These are phyloP conservation scores for Pythium oligandrum DNA, from an alignment of 352 stramenopile species.

Conservation along the genomic window DNA sequence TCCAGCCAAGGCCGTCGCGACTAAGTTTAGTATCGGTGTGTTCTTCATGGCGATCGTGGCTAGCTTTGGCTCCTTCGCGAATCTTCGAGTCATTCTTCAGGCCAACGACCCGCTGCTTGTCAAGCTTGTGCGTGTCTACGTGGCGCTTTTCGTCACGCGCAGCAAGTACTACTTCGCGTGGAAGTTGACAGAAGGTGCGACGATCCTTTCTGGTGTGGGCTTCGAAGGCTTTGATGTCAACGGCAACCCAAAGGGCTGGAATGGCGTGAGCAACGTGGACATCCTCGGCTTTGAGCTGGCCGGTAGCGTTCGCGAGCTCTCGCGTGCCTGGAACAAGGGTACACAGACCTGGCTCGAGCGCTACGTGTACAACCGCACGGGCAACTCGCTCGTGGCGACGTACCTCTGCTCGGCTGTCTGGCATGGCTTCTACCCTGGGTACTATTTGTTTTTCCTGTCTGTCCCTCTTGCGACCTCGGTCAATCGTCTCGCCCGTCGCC, in stretches of 20 bases:
- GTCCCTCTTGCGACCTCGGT: conserved; percentile 64
- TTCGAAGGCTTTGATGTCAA: conserved; percentile 94
- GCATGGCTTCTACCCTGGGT: conserved; percentile 97
- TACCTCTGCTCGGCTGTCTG: conserved; percentile 94
- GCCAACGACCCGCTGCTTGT: background rate
- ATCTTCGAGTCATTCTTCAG: conserved; percentile 2
- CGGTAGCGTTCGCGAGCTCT: conserved; percentile 85
- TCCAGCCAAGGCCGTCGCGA: conserved; percentile 69
- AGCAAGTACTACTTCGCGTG: conserved; percentile 97
- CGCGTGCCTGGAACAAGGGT: conserved; percentile 96
- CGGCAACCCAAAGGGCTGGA: conserved; percentile 87
- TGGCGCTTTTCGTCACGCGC: conserved; percentile 87
- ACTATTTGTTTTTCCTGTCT: conserved; percentile 95
- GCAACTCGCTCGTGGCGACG: conserved; percentile 86
- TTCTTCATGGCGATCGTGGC: conserved; percentile 58
- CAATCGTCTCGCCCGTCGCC: conserved; percentile 60
- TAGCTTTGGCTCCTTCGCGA: conserved; percentile 24
- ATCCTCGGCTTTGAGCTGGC: conserved; percentile 94
- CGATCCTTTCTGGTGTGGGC: conserved; percentile 81
- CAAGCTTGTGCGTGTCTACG: conserved; percentile 1
- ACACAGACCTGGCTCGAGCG: conserved; percentile 93
- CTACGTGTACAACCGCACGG: conserved; percentile 94
- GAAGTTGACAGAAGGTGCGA: conserved; percentile 86
- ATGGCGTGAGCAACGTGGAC: conserved; percentile 95
- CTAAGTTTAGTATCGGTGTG: conserved; percentile 68